Evolutionary conservation across 768 basidiomycete species (phyloP), one percentile per base, ranked within the genome.

Genomic region (Basidioascus undulatus): DNA sequence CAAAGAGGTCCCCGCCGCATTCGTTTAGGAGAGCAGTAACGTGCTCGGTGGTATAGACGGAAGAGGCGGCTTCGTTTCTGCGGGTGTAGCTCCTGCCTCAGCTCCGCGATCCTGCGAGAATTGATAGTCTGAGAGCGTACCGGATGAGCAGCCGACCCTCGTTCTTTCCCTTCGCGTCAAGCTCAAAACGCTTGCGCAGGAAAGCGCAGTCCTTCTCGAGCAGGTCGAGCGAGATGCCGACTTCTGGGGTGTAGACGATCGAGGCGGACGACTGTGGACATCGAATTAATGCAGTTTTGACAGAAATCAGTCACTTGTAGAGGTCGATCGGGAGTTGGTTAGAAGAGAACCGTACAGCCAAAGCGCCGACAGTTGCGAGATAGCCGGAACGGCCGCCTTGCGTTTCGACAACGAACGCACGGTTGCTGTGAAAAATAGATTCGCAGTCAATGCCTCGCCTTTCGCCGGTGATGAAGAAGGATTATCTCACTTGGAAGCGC

Each of bases 301-400:
- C n/a, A n/a, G n/a, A n/a, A n/a, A n/a, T n/a, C n/a, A n/a, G n/a
- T n/a, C n/a, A n/a, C n/a, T n/a, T n/a, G n/a, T n/a, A n/a, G n/a
- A n/a, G n/a, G n/a, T n/a, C n/a, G n/a, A n/a, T n/a, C n/a, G n/a
- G n/a, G n/a, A n/a, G n/a, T n/a, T n/a, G n/a, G n/a, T 20, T 6
- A 35, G 35, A 37, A 40, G 7, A 30, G 11, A 6, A 10, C 25
- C 67, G 81, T 59, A 89, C 87, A 32, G 89, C 92, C 51, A 98
- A 63, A 6, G 84, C 92, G 39, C 92, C 92, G 68, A 96, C 70
- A 1, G 86, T 75, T 3, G 87, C 86, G 42, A 98, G 71, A 56
- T 87, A 98, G 8, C 92, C 92, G 55, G 82, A 92, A 55, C 77
- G 75, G 8, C 89, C 92, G 37, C 92, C 92, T 57, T 96, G 92